Percentiles rank a stretch among this genome's conserved stretches.
phyloP scores from a whole-genome alignment of 352 stramenopile species.

The Pythium angustatum region DNA sequence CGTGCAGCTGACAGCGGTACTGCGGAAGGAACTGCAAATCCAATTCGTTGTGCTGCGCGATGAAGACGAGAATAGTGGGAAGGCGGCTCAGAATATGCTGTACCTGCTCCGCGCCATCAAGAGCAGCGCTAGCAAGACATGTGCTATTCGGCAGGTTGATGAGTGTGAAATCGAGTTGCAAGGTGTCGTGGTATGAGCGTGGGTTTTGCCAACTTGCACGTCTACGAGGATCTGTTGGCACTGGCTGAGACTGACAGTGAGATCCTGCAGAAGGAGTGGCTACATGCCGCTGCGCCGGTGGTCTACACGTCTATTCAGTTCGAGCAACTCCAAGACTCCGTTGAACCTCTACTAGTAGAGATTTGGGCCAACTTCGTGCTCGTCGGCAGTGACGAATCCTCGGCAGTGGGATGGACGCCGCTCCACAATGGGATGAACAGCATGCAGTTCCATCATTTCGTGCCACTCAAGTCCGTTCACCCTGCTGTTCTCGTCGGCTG shows the following conservation, averaged over 20 bases:
- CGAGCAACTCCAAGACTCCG: neutral
- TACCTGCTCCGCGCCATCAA: constrained; percentile 32
- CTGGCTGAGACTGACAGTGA: neutral
- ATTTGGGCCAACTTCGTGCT: constrained; percentile 35
- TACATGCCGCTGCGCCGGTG: constrained; percentile 22
- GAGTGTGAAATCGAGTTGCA: constrained; percentile 36
- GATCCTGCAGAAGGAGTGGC: constrained; percentile 45
- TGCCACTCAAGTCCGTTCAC: constrained; percentile 39
- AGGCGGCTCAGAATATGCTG: constrained; percentile 32
- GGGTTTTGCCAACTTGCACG: neutral
- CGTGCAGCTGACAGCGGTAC: neutral
- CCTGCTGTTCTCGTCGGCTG: constrained; percentile 39
- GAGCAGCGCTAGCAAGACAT: constrained; percentile 21
- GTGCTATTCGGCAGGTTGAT: constrained; percentile 37
- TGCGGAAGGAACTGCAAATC: constrained; percentile 21
- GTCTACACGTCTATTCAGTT: constrained; percentile 21
- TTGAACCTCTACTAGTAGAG: constrained; percentile 9
- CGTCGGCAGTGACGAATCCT: constrained; percentile 1
- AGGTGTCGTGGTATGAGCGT: constrained; percentile 37
- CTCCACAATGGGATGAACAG: constrained; percentile 30
- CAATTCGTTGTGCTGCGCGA: constrained; percentile 46
- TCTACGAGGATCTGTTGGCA: neutral
- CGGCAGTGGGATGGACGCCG: constrained; percentile 7
- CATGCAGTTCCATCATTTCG: constrained; percentile 35
- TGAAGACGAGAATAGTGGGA: constrained; percentile 34